phyloP scores from a whole-genome alignment of 345 rosid genomes.

The Turritis glabra region DNA sequence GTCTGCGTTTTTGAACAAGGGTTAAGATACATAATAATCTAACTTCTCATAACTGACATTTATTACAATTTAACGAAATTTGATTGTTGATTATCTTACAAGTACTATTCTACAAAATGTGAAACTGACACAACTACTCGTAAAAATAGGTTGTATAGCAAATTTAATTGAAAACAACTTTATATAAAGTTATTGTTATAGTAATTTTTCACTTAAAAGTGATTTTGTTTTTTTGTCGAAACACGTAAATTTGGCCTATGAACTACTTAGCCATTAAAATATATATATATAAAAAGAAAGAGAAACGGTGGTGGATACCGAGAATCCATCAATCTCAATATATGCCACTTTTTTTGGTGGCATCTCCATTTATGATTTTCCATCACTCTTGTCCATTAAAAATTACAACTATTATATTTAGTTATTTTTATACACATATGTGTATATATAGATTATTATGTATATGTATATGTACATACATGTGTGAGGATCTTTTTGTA shows the following conservation, averaged over 20 bases:
- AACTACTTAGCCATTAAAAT: not conserved
- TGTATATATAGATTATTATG: not conserved
- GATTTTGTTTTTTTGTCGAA: not conserved
- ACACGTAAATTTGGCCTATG: not conserved
- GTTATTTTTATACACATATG: not conserved
- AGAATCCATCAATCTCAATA: slow-evolving; percentile 42
- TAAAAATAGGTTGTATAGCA: not conserved
- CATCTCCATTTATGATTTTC: slow-evolving; percentile 38
- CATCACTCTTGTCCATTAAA: slow-evolving; percentile 23
- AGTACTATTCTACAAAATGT: no score
- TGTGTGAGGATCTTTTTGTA: slow-evolving; percentile 31
- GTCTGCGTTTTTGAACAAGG: no score
- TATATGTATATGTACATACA: slow-evolving; percentile 8
- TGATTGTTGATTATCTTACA: not conserved
- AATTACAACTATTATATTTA: not conserved
- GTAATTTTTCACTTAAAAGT: not conserved
- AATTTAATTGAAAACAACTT: not conserved
- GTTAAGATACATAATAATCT: no score
- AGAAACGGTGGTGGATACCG: slow-evolving; percentile 23
- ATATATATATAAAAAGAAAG: not conserved
- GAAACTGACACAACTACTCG: not conserved
- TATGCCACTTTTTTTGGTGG: slow-evolving; percentile 37
- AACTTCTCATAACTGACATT: not conserved
- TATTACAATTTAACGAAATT: not conserved
- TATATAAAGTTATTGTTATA: not conserved